Evolutionary conservation across 2,329 filamentous ascomycete species (phyloP).

Genomic region (Cercospora zeae-maydis): DNA sequence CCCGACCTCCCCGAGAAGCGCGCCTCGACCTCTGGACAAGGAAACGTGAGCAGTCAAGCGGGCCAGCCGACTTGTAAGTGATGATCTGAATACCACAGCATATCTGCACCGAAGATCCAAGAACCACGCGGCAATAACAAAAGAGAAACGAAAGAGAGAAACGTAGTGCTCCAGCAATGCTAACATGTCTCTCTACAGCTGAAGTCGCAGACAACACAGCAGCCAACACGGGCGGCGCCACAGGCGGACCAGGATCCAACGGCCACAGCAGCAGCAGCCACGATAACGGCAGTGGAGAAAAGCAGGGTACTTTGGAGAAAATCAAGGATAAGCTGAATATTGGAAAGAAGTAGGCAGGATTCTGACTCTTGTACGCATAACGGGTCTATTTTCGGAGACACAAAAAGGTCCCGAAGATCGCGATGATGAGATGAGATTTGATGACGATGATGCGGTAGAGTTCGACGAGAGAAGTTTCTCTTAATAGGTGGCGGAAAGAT

Average conservation of each 20-base stretch:
- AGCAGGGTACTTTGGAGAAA: conserved; percentile 29
- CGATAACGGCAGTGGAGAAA: conserved; percentile 10
- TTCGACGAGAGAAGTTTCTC: too few species aligned
- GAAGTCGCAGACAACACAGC: conserved; percentile 28
- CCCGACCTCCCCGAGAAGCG: conserved; percentile 29
- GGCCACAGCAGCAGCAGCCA: neutral
- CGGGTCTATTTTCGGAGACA: neutral
- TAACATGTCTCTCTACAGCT: neutral
- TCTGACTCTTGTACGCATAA: too few species aligned
- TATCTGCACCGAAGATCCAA: too few species aligned
- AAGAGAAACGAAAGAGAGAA: neutral
- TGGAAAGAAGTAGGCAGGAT: conserved; percentile 20
- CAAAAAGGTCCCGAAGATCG: neutral
- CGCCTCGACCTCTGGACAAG: conserved; percentile 3
- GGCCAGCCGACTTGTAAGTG: conserved; percentile 33
- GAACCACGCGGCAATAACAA: too few species aligned
- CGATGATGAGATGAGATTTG: neutral
- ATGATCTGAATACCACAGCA: neutral
- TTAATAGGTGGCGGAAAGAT: too few species aligned
- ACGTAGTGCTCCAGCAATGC: too few species aligned
- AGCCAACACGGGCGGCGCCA: conserved; percentile 29
- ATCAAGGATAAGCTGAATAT: conserved; percentile 31
- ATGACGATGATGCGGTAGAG: too few species aligned
- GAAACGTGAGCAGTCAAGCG: conserved; percentile 23
- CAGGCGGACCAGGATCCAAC: conserved; percentile 8